Conservation (phyloP, 768 basidiomycete species). For the Lactifluus subvellereus region DNA sequence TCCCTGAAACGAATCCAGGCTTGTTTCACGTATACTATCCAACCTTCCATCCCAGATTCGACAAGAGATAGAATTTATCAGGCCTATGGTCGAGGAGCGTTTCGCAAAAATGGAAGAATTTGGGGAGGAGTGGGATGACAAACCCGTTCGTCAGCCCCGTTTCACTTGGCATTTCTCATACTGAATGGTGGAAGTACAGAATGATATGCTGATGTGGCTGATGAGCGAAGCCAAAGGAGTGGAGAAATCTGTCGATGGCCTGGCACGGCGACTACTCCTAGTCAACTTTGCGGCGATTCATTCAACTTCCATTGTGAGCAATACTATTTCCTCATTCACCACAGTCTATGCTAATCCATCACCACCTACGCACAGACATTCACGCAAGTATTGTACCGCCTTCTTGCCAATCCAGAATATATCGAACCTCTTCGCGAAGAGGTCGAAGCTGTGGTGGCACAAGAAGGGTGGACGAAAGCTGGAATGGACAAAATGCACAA, state of each 20-base stretch:
- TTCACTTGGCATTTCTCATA: background rate
- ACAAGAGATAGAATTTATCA: conserved; percentile 12
- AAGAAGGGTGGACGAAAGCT: conserved; percentile 32
- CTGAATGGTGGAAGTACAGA: conserved; percentile 27
- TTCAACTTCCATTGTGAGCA: conserved; percentile 28
- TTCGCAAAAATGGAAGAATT: conserved; percentile 21
- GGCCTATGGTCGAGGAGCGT: conserved; percentile 23
- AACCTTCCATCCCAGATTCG: conserved; percentile 16
- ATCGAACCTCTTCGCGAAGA: conserved; percentile 31
- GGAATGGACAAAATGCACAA: conserved; percentile 31
- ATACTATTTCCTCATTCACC: background rate
- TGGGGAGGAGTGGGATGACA: conserved; percentile 27
- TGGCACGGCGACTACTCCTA: conserved; percentile 29
- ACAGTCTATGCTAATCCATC: background rate
- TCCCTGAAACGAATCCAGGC: conserved; percentile 8
- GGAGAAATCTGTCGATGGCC: conserved; percentile 31
- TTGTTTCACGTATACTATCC: conserved; percentile 20
- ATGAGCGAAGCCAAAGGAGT: conserved; percentile 34
- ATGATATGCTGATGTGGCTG: conserved; percentile 44
- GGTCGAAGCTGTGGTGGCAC: conserved; percentile 26
- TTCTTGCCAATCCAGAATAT: conserved; percentile 30
- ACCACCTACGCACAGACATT: conserved; percentile 24
- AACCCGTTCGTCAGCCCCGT: conserved; percentile 23
- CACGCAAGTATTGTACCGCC: conserved; percentile 29
- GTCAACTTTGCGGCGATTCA: conserved; percentile 37